Evolutionary conservation across 345 rosid species (phyloP), one percentile per base, ranked within the genome.

Genomic region (Abelmoschus esculentus): DNA sequence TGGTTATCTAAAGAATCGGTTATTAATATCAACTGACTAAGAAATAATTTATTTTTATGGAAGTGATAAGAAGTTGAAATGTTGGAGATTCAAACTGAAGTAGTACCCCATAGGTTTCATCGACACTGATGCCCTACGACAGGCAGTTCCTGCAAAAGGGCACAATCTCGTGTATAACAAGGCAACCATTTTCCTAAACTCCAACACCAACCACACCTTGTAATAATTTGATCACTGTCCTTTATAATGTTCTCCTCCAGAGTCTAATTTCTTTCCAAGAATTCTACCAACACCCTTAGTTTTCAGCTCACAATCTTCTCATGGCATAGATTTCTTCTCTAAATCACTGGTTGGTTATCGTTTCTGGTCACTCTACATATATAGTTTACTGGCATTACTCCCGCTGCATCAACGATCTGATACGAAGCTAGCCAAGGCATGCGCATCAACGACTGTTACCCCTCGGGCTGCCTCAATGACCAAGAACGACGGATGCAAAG

Each of bases 351-450:
- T 29, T 50, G 3, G 59, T 50, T 66, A 29, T 50, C 32, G 34
- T 49, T 67, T n/a, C 70, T 29, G 59, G 59, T 29, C 28, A 50
- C 9, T 13, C 15, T 52, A 26, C 32, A 31, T 26, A 15, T 55
- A 50, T 40, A 28, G 58, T 31, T 50, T 7, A 38, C 42, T 9
- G 9, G 42, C 42, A 38, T 38, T 38, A 6, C 12, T 42, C 26
- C 13, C 13, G 28, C 14, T 67, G 42, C 70, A n/a, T 26, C 44
- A 9, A 29, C 58, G 18, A 67, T 50, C 46, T n/a, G 22, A 32
- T 31, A 40, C 14, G 38, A 34, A 57, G 77, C 74, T 53, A 42
- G 3, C 2, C 13, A 90, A 90, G 93, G 87, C 88, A 61, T 75
- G 83, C 66, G 81, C 80, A 54, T 77, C 87, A 34, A 71, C 85